Base-by-base conservation (phyloP, 2,329 filamentous ascomycete genomes). In the Coniosporium tulheliwenetii region DNA sequence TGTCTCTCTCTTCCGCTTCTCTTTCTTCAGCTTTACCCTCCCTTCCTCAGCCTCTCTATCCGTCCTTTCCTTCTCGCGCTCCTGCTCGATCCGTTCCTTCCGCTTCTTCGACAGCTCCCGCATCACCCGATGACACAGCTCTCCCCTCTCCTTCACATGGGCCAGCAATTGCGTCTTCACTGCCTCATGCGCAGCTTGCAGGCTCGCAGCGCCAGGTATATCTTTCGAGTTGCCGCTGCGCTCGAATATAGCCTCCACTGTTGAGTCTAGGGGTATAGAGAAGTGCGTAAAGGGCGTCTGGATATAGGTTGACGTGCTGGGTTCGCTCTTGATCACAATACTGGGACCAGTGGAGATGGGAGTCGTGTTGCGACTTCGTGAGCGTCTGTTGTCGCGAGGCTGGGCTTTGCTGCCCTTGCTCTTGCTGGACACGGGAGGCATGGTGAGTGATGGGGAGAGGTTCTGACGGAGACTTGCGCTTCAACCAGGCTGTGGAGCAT, bases 281-380 rank as follows among this genome's bases (percentile, higher is more conserved):
- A 72, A 50, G 72, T 73, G 50, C 64, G 69, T 52, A 37, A 65
- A 60, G 12, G 60, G 48, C 15, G 82, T 73, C 43, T 79, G 73
- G 40, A 86, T 71, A 54, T 79, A 81, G 42, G 81, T 71, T 15
- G 78, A 57, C 13, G 57, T 47, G 26, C 50, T 44, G 10, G 54
- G 52, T 58, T 61, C 46, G 56, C 57, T 47, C 16, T 15, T 26
- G 9, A 30, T 15, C 14, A 30, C 16, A 3, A 53, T 52, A 19
- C 53, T 48, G 30, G 52, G 46, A 12, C 39, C 39, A 26, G 30
- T 39, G 30, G 74, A 70, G 52, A 74, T 72, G 31, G 83, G 84
- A 12, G 83, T 89, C 31, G 81, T 84, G 59, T 86, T 87, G 54
- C 83, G 79, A 56, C 81, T 86, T 45, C 75, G 70, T 50, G 79